These are phyloP conservation scores for Aristolochia californica DNA, from an alignment of 164 flowering plant genomes.

Conservation along the genomic window DNA sequence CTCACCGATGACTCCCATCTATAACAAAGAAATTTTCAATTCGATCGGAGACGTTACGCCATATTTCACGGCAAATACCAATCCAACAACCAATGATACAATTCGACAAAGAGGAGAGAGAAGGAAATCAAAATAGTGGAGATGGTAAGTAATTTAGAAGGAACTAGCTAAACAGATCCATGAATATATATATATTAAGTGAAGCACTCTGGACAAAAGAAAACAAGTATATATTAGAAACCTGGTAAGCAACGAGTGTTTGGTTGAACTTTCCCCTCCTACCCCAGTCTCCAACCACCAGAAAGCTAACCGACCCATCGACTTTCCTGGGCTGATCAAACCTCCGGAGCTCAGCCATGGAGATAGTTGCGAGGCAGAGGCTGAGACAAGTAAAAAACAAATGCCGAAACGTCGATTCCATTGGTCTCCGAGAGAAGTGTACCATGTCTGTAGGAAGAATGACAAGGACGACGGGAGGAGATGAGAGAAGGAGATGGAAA, in stretches of 20 bases:
- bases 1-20: conserved; percentile 73
- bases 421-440: too few relatives aligned
- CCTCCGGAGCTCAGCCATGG: conserved; percentile 1
- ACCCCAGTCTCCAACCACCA: conserved; percentile 49
- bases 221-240: too few relatives aligned
- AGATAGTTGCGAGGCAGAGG: neutral
- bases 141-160: too few relatives aligned
- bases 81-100: too few relatives aligned
- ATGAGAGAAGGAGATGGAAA: neutral
- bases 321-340: conserved; percentile 19
- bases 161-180: too few relatives aligned
- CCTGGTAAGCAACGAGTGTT: conserved; percentile 34
- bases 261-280: conserved; percentile 34
- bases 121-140: too few relatives aligned
- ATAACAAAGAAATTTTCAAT: neutral
- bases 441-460: too few relatives aligned
- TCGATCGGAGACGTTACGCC: too few relatives aligned
- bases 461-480: neutral
- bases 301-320: conserved; percentile 27
- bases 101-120: too few relatives aligned
- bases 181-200: too few relatives aligned
- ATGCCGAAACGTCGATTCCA: neutral
- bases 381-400: neutral
- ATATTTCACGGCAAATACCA: too few relatives aligned
- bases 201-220: too few relatives aligned